Conservation (phyloP, 768 basidiomycete species). For the Leccinum sublutescens region DNA sequence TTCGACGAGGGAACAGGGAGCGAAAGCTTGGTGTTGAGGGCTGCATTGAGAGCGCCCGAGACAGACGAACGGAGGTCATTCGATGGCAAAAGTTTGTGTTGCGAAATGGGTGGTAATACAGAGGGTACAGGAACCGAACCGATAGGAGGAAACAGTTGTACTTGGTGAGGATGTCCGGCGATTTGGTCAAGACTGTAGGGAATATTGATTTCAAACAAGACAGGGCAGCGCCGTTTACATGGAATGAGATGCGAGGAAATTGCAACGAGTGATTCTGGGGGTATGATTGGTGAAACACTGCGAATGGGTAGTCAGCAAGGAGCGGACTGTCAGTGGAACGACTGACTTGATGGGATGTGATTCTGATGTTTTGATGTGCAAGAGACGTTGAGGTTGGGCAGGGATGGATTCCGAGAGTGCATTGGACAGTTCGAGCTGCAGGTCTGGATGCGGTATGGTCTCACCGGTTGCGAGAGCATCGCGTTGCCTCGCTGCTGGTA, state of each 20-base stretch:
- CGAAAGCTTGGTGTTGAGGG: constrained; percentile 18
- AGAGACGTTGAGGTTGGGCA: constrained; percentile 3
- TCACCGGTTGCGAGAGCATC: constrained; percentile 21
- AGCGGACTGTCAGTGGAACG: neutral
- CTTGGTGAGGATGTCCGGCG: constrained; percentile 39
- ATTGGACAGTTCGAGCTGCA: constrained; percentile 50
- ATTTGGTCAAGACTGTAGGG: constrained; percentile 34
- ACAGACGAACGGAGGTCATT: constrained; percentile 17
- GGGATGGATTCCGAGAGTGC: constrained; percentile 51
- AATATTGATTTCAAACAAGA: constrained; percentile 37
- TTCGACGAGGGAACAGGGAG: constrained; percentile 20
- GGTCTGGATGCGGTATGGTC: constrained; percentile 20
- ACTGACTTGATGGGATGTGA: constrained; percentile 83
- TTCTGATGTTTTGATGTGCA: constrained; percentile 63
- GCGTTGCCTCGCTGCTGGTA: constrained; percentile 25
- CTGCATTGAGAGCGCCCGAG: constrained; percentile 23
- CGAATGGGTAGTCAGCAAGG: constrained; percentile 1
- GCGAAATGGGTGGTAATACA: constrained; percentile 13
- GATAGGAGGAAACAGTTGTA: constrained; percentile 35
- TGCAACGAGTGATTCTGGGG: constrained; percentile 44
- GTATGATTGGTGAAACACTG: constrained; percentile 59
- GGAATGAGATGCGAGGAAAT: constrained; percentile 38
- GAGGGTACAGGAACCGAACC: constrained; percentile 14
- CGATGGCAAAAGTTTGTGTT: constrained; percentile 7
- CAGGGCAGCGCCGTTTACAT: constrained; percentile 19